These are phyloP conservation scores for Saccharomyces pastorianus DNA, from an alignment of 1,139 yeast species.

Conservation along the genomic window DNA sequence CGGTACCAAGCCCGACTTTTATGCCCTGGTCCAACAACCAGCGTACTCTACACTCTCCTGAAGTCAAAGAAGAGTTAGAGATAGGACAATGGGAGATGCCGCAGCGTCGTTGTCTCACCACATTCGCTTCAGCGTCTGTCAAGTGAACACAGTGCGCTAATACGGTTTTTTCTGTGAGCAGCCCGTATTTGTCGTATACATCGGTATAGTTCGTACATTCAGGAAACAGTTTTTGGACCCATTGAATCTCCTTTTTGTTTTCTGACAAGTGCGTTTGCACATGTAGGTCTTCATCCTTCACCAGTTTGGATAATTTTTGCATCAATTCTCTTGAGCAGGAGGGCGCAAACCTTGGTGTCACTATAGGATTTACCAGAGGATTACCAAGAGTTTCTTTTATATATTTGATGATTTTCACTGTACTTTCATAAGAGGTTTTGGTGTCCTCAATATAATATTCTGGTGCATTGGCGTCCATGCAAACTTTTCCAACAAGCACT, in stretches of 20 bases:
- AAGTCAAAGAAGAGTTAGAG: slow-evolving; percentile 81
- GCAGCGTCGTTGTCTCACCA: slow-evolving; percentile 46
- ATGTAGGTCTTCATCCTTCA: slow-evolving; percentile 46
- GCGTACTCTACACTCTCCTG: slow-evolving; percentile 84
- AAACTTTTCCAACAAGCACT: slow-evolving; percentile 89
- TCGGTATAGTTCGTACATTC: slow-evolving; percentile 60
- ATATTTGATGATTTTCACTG: slow-evolving; percentile 50
- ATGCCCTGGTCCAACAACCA: slow-evolving; percentile 58
- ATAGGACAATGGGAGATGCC: slow-evolving; percentile 94
- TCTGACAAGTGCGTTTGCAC: slow-evolving; percentile 90
- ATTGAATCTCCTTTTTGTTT: slow-evolving; percentile 61
- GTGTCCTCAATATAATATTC: slow-evolving; percentile 56
- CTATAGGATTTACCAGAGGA: slow-evolving; percentile 57
- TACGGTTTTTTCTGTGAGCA: slow-evolving; percentile 59
- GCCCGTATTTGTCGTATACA: slow-evolving; percentile 59
- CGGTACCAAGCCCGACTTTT: slow-evolving; percentile 84
- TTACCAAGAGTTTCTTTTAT: slow-evolving; percentile 40
- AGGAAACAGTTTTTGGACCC: slow-evolving; percentile 73
- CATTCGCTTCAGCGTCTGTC: slow-evolving; percentile 50
- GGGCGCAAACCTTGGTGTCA: slow-evolving; percentile 95
- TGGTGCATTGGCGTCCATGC: slow-evolving; percentile 75
- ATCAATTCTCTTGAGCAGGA: slow-evolving; percentile 63
- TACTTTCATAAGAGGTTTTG: slow-evolving; percentile 52
- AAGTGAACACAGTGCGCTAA: slow-evolving; percentile 88
- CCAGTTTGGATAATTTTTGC: slow-evolving; percentile 53